Conservation (phyloP, 345 rosid genomes). For the Abelmoschus esculentus region DNA sequence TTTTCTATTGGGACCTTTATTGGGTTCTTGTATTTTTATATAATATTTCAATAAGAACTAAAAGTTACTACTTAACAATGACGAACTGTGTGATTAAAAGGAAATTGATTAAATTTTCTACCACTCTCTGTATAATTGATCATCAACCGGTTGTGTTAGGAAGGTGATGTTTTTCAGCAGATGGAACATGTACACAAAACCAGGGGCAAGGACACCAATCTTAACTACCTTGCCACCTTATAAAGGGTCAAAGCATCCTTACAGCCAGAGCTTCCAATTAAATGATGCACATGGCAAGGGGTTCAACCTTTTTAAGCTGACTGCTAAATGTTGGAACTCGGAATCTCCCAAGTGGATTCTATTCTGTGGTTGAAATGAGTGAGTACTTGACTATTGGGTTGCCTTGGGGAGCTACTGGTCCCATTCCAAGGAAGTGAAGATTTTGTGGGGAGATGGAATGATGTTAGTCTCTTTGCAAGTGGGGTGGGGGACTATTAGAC, state of each 20-base stretch:
- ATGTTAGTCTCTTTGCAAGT: slow-evolving; percentile 1
- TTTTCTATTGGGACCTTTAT: too few relatives aligned
- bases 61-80: too few relatives aligned
- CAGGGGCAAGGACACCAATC: slow-evolving; percentile 11
- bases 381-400: slow-evolving; percentile 6
- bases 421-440: slow-evolving; percentile 1
- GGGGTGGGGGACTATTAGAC: slow-evolving; percentile 16
- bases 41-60: too few relatives aligned
- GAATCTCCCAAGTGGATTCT: slow-evolving; percentile 1
- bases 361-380: slow-evolving; percentile 8
- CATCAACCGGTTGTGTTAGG: background rate
- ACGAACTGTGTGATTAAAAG: too few relatives aligned
- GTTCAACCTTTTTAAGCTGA: background rate
- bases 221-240: slow-evolving; percentile 13
- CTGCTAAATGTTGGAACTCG: background rate
- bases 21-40: too few relatives aligned
- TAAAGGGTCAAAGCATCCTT: slow-evolving; percentile 11
- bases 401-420: background rate
- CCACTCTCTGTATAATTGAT: too few relatives aligned
- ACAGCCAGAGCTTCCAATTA: slow-evolving; percentile 15
- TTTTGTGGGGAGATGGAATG: background rate
- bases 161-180: background rate
- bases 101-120: too few relatives aligned
- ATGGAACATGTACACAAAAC: background rate
- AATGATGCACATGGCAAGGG: slow-evolving; percentile 25